Conservation (phyloP, 2,329 filamentous ascomycete genomes). For the Cercospora sp. region DNA sequence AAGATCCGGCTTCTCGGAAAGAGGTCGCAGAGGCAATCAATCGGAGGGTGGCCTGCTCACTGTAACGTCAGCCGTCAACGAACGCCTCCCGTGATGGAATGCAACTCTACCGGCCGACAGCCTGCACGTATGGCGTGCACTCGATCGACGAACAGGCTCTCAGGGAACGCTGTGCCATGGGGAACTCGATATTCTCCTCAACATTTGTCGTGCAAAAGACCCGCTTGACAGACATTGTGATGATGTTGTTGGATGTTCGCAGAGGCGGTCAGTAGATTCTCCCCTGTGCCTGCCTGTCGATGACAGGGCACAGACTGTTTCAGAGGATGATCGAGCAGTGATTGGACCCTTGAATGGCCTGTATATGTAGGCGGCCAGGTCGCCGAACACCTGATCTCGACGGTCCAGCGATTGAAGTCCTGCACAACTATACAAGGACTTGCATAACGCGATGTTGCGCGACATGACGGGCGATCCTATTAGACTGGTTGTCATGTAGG, state of each 20-base stretch:
- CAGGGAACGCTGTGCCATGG: constrained; percentile 16
- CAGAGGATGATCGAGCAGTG: constrained; percentile 32
- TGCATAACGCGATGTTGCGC: constrained; percentile 17
- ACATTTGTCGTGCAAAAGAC: constrained; percentile 12
- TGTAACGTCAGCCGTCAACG: constrained; percentile 29
- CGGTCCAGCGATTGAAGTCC: constrained; percentile 12
- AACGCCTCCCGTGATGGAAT: constrained; percentile 37
- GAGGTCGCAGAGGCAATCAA: constrained; percentile 21
- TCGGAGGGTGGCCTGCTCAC: constrained; percentile 24
- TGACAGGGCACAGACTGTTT: constrained; percentile 35
- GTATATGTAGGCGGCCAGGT: constrained; percentile 21
- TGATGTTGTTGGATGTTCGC: constrained; percentile 16
- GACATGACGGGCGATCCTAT: constrained; percentile 16
- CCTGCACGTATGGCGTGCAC: constrained; percentile 6
- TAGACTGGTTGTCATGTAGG: constrained; percentile 17
- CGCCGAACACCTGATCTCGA: constrained; percentile 10
- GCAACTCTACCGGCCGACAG: constrained; percentile 29
- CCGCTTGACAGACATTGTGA: constrained; percentile 17
- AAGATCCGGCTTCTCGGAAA: constrained; percentile 27
- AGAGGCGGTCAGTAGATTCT: constrained; percentile 33
- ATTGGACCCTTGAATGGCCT: constrained; percentile 28
- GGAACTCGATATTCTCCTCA: constrained; percentile 23
- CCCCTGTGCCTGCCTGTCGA: constrained; percentile 20
- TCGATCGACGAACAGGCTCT: constrained; percentile 14
- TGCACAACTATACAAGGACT: constrained; percentile 6